These are phyloP conservation scores for Warburgia ugandensis DNA, from an alignment of 164 flowering plant species.

Conservation along the genomic window DNA sequence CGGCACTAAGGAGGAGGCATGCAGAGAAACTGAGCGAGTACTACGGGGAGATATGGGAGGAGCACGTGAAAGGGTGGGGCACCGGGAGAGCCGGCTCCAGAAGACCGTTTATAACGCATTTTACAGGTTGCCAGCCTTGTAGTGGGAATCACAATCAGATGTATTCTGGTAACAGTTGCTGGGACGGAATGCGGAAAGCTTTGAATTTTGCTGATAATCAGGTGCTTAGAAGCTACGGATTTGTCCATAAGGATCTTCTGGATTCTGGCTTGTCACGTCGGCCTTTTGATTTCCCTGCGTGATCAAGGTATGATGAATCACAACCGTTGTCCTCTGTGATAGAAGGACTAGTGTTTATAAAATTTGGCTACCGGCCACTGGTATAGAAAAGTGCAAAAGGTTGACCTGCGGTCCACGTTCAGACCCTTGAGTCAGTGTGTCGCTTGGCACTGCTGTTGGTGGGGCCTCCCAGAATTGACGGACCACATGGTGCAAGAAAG, in stretches of 20 bases:
- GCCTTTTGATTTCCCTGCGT: too few species aligned
- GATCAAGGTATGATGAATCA: too few species aligned
- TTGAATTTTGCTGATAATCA: slow-evolving; percentile 90
- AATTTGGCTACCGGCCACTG: too few species aligned
- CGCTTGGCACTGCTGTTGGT: too few species aligned
- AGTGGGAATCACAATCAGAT: slow-evolving; percentile 73
- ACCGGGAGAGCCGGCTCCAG: slow-evolving; percentile 39
- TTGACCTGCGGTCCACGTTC: too few species aligned
- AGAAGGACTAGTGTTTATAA: too few species aligned
- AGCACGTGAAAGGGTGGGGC: slow-evolving; percentile 39
- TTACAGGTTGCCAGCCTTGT: slow-evolving; percentile 96
- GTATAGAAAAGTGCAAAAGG: too few species aligned
- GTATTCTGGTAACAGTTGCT: slow-evolving; percentile 58
- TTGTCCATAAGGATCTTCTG: slow-evolving; percentile 33
- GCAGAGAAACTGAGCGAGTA: slow-evolving; percentile 63
- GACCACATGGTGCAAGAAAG: too few species aligned
- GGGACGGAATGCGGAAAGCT: slow-evolving; percentile 62
- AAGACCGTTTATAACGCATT: slow-evolving; percentile 85
- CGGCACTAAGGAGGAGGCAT: slow-evolving; percentile 46
- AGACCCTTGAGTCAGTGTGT: too few species aligned
- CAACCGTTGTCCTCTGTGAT: too few species aligned
- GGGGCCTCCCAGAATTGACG: too few species aligned
- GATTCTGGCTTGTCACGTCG: too few species aligned
- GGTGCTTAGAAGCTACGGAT: slow-evolving; percentile 69
- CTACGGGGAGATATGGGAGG: slow-evolving; percentile 43